Conservation (phyloP, 23 red algal genomes). For the Agarophyton chilense region DNA sequence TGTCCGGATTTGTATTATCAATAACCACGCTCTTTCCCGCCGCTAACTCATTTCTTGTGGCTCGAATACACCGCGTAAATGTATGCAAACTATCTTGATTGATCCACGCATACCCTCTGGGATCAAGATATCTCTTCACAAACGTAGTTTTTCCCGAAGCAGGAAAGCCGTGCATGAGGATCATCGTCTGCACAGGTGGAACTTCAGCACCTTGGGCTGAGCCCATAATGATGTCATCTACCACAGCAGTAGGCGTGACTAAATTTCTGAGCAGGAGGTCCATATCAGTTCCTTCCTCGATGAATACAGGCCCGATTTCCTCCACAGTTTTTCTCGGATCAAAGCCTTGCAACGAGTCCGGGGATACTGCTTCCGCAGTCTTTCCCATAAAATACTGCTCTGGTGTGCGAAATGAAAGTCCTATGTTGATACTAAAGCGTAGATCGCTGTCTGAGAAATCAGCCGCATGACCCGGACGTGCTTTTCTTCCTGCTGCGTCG, state of each 20-base stretch:
- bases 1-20: conserved; percentile 61
- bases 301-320: not conserved
- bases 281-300: conserved; percentile 21
- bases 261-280: conserved; percentile 15
- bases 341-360: conserved; percentile 38
- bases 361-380: conserved; percentile 34
- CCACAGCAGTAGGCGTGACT: conserved; percentile 42
- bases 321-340: conserved; percentile 42
- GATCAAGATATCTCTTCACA: conserved; percentile 41
- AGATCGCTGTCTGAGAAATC: conserved; percentile 82
- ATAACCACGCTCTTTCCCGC: conserved; percentile 51
- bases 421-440: conserved; percentile 68
- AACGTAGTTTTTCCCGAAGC: conserved; percentile 79
- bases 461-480: not conserved
- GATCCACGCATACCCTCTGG: conserved; percentile 64
- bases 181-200: conserved; percentile 61
- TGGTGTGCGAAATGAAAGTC: conserved; percentile 64
- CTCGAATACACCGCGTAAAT: conserved; percentile 39
- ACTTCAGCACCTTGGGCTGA: not conserved
- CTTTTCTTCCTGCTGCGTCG: conserved; percentile 69
- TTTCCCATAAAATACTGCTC: conserved; percentile 63
- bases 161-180: conserved; percentile 74
- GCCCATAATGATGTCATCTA: conserved; percentile 33
- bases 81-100: conserved; percentile 68
- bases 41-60: conserved; percentile 24